Evolutionary conservation across 306 rosid species (phyloP), one percentile per base, ranked within the genome.

Genomic region (Luffa acutangula): DNA sequence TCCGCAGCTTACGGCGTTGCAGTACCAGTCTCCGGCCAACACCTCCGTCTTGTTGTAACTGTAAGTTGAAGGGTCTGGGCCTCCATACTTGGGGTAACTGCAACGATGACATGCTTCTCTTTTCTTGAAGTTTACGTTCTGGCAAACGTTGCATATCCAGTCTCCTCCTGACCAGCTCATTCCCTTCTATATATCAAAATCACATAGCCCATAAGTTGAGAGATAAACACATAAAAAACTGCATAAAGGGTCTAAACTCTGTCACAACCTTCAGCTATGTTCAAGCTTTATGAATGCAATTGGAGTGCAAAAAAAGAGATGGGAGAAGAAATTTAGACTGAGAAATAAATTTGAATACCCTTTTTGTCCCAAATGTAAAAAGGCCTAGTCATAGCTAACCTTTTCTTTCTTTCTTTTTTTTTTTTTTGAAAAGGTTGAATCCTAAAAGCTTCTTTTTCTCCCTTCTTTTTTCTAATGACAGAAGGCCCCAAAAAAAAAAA

Each of bases 121-220:
- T 87, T 87, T 96, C 79, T 91, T 93, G 85, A 96, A 96, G 77
- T 96, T 96, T 81, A 80, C 9, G 87, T 96, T 97, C 83, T 93
- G 91, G 88, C 99, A 96, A 83, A 89, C 96, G 56, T 90, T 87
- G 79, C 99, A 96, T 90, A 90, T 82, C 99, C 99, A 96, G 78
- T 96, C 99, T 87, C 96, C 94, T 87, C 97, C 94, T 59, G 90
- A 73, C 93, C 93, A 91, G 89, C 96, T 93, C 99, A 96, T 96
- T 89, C 84, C 88, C 57, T 76, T 57, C 41, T 76, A 43, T 48
- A 45, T 54, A 69, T 76, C 37, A 46, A 75, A 59, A 52, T 46
- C 57, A 60, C 64, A 75, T 42, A 79, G 9, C 39, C 25, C 53
- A 43, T 77, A 15, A 39, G 54, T 31, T 73, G 21, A 31, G 41